These are phyloP conservation scores for Pseudogymnoascus sp. DNA, from an alignment of 2,329 filamentous ascomycete genomes.

Conservation along the genomic window DNA sequence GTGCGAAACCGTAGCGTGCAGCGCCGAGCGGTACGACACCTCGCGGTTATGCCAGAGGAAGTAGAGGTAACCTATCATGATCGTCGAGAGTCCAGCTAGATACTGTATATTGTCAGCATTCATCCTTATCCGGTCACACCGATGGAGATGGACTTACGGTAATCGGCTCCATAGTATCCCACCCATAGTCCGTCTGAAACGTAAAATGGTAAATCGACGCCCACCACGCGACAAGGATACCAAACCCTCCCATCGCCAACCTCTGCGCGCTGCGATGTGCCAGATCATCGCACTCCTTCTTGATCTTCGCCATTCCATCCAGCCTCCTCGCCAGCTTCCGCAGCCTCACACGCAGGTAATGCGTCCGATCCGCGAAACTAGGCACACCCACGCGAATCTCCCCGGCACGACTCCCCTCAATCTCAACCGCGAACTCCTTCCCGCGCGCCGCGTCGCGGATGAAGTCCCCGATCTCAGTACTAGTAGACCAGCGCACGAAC, in stretches of 20 bases:
- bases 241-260: constrained; percentile 74
- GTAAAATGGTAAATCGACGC: constrained; percentile 63
- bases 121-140: neutral
- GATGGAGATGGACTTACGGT: constrained; percentile 40
- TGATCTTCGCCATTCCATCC: constrained; percentile 62
- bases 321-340: constrained; percentile 65
- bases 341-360: constrained; percentile 73
- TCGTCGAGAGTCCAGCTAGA: constrained; percentile 73
- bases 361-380: constrained; percentile 82
- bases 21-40: constrained; percentile 75
- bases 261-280: constrained; percentile 73
- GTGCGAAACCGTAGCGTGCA: constrained; percentile 77
- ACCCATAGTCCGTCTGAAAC: constrained; percentile 69
- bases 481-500: constrained; percentile 82
- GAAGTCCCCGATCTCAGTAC: constrained; percentile 89
- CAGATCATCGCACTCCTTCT: constrained; percentile 71
- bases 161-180: constrained; percentile 86
- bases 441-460: constrained; percentile 82
- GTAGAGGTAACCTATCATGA: constrained; percentile 89
- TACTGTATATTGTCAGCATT: constrained; percentile 40
- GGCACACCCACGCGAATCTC: constrained; percentile 76
- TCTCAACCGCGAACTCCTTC: constrained; percentile 75
- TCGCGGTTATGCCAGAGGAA: constrained; percentile 90
- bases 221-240: constrained; percentile 70
- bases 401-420: constrained; percentile 56